These are phyloP conservation scores for Ramaria rubella DNA, from an alignment of 768 basidiomycete genomes.

Conservation along the genomic window DNA sequence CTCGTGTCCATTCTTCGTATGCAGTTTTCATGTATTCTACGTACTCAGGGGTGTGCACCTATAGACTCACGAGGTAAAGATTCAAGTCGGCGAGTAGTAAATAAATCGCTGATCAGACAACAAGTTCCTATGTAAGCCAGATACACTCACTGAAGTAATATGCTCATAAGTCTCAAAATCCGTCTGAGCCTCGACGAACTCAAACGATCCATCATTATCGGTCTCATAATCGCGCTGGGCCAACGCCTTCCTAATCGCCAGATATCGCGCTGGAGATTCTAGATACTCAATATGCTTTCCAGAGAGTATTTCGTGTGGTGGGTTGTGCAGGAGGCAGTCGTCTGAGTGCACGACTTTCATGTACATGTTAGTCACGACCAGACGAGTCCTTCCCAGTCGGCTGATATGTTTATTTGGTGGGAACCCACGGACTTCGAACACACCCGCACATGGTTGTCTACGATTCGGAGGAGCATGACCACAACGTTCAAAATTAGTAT, in stretches of 20 bases:
- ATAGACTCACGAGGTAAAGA: background rate
- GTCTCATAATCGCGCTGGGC: background rate
- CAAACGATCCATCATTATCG: background rate
- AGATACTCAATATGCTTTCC: constrained; percentile 23
- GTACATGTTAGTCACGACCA: no score
- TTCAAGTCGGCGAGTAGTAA: background rate
- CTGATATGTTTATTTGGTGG: no score
- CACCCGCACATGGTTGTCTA: no score
- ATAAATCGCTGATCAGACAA: background rate
- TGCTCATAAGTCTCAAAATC: constrained; percentile 9
- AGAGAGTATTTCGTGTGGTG: constrained; percentile 26
- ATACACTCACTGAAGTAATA: constrained; percentile 9
- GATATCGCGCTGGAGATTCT: constrained; percentile 25
- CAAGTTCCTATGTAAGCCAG: background rate
- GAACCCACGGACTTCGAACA: no score
- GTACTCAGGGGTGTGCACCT: constrained; percentile 24
- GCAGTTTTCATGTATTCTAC: constrained; percentile 23
- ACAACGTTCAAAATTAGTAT: no score
- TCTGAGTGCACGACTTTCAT: constrained; percentile 21
- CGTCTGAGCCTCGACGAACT: constrained; percentile 3
- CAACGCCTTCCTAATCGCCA: constrained; percentile 19
- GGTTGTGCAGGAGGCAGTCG: constrained; percentile 23
- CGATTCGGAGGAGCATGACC: no score
- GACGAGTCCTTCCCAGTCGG: no score
- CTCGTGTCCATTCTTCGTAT: constrained; percentile 23